phyloP scores from a whole-genome alignment of 225 moss, liverwort and hornwort genomes.

The Pleurozium schreberi region DNA sequence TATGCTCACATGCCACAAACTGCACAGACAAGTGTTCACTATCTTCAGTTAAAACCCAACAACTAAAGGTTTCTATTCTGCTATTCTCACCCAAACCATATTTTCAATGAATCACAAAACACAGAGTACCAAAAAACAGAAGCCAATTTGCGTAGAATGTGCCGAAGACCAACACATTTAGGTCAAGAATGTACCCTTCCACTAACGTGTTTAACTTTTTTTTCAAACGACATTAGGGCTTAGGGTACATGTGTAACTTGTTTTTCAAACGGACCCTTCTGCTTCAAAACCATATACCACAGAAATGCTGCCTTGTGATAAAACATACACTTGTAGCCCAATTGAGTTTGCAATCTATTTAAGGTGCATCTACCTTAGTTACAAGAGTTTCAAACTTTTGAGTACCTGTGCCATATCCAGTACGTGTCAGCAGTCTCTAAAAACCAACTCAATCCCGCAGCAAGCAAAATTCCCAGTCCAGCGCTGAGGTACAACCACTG shows the following conservation, averaged over 20 bases:
- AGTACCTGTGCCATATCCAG: constrained; percentile 93
- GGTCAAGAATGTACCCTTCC: background rate
- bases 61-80: background rate
- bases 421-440: constrained; percentile 61
- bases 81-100: background rate
- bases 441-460: constrained; percentile 52
- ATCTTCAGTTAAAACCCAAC: background rate
- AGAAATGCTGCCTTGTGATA: background rate
- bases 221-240: background rate
- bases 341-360: background rate
- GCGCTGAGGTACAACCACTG: constrained; percentile 44
- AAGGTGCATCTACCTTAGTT: background rate
- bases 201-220: background rate
- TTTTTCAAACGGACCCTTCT: background rate
- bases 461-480: constrained; percentile 43
- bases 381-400: background rate
- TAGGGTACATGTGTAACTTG: too few relatives aligned
- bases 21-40: constrained; percentile 1
- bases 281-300: background rate
- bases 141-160: too few relatives aligned
- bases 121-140: background rate
- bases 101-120: background rate
- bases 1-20: constrained; percentile 86
- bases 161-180: background rate
- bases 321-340: background rate